These are phyloP conservation scores for Nemania abortiva DNA, from an alignment of 2,329 filamentous ascomycete genomes.

Conservation along the genomic window DNA sequence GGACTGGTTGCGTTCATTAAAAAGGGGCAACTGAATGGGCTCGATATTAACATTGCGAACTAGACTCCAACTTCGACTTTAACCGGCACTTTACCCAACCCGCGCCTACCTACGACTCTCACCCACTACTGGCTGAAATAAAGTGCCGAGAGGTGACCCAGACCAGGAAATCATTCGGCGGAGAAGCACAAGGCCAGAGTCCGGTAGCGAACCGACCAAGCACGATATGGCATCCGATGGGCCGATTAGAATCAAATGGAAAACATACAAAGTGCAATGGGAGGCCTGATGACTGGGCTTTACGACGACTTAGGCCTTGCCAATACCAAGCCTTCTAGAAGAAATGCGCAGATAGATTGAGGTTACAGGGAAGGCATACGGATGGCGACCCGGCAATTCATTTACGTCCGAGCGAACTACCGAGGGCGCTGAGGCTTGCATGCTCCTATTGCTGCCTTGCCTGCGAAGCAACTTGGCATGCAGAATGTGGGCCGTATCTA, in stretches of 20 bases:
- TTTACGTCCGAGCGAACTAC: constrained; percentile 3
- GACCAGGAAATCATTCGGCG: neutral
- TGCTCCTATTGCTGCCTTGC: neutral
- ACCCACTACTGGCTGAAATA: constrained; percentile 21
- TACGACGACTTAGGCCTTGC: neutral
- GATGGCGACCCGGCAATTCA: neutral
- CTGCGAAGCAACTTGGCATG: neutral
- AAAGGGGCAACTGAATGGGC: neutral
- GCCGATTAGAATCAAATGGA: constrained; percentile 13
- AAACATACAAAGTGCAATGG: constrained; percentile 4
- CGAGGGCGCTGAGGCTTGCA: constrained; percentile 4
- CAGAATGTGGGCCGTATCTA: neutral
- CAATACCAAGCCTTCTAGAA: constrained; percentile 2
- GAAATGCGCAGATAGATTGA: neutral
- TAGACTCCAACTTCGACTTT: constrained; percentile 31
- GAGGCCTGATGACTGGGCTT: constrained; percentile 7
- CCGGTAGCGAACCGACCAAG: constrained; percentile 23
- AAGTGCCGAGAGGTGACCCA: constrained; percentile 25
- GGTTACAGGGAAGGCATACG: neutral
- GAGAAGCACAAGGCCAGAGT: constrained; percentile 5
- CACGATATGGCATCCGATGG: constrained; percentile 15
- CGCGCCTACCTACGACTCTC: constrained; percentile 14
- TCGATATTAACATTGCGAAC: constrained; percentile 25
- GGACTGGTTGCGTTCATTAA: neutral
- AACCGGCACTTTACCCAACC: constrained; percentile 37